Evolutionary conservation across 179 eudicot genomes (phyloP), one percentile per base, ranked within the genome.

Genomic region (Camellia oleifera): DNA sequence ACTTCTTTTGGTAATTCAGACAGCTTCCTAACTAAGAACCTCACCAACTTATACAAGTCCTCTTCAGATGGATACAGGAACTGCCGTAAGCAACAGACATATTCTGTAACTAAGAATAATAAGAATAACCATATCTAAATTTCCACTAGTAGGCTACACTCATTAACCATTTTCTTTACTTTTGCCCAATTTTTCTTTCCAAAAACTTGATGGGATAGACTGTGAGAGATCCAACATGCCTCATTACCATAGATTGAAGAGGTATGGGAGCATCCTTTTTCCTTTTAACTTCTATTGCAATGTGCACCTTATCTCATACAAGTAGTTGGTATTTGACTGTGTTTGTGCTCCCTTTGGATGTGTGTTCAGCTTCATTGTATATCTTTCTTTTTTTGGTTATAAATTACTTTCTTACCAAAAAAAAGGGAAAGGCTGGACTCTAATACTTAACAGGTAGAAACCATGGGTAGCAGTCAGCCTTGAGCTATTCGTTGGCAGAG

Each of bases 31-130:
- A 84, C 89, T 77, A 88, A 87, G 86, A 90, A 89, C 60, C 88
- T 82, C 79, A 89, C 82, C 86, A 88, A 84, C 78, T 88, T 88
- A 71, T 84, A 85, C 78, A 82, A 78, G 84, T 87, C 88, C 63
- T 90, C 92, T 85, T 91, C 90, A n/a, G 93, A 86, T 56, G 91
- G 91, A 79, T 89, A 86, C 74, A 87, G 84, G 82, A 90, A 89
- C 96, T 89, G 89, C 87, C 89, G 74, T 72, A 85, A 81, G 84
- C 85, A 89, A 86, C 74, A 86, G 13, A 77, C 64, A 81, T 71
- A 77, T 83, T 81, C 86, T 77, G 82, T 84, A 69, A 81, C 65
- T 80, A 70, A 74, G 58, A 81, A 82, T 32, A 78, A 79, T 79
- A 83, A 77, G 74, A 81, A 79, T 23, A 77, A 71, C 42, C 63